Conservation (phyloP, 2,329 filamentous ascomycete genomes). For the Fusarium protoensiforme region DNA sequence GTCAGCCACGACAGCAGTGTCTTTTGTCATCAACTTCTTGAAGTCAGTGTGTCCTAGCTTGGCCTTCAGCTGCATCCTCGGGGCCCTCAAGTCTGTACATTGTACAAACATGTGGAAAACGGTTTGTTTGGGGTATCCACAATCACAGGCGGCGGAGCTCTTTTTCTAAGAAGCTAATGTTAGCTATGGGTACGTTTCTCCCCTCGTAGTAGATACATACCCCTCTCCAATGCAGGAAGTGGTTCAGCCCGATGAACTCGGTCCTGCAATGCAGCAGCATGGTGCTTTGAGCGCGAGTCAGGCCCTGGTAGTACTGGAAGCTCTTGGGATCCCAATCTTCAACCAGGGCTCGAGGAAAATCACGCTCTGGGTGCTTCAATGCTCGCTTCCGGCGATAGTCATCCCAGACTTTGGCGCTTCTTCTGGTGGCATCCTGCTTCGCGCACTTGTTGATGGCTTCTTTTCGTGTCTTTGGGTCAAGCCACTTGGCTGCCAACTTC, state of each 20-base stretch:
- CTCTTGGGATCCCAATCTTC: background rate
- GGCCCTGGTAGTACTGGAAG: background rate
- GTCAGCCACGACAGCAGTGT: background rate
- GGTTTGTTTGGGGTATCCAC: background rate
- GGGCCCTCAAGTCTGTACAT: background rate
- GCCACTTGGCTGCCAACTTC: background rate
- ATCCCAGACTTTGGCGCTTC: background rate
- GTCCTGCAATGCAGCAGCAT: slow-evolving; percentile 3
- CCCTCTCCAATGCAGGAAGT: background rate
- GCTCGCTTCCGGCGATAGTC: background rate
- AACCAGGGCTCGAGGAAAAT: background rate
- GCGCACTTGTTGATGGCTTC: background rate
- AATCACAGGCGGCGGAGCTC: background rate
- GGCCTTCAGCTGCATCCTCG: background rate
- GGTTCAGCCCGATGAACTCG: slow-evolving; percentile 1
- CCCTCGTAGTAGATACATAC: background rate
- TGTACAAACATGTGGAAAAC: slow-evolving; percentile 7
- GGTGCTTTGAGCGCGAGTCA: slow-evolving; percentile 2
- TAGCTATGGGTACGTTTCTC: background rate
- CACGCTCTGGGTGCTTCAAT: background rate
- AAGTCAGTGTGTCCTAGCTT: background rate
- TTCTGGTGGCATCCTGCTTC: background rate
- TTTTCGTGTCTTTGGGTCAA: background rate
- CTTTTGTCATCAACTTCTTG: background rate
- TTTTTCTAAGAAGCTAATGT: background rate